Base-by-base conservation (phyloP, 805 yeast genomes). In the Yarrowia sp. region DNA sequence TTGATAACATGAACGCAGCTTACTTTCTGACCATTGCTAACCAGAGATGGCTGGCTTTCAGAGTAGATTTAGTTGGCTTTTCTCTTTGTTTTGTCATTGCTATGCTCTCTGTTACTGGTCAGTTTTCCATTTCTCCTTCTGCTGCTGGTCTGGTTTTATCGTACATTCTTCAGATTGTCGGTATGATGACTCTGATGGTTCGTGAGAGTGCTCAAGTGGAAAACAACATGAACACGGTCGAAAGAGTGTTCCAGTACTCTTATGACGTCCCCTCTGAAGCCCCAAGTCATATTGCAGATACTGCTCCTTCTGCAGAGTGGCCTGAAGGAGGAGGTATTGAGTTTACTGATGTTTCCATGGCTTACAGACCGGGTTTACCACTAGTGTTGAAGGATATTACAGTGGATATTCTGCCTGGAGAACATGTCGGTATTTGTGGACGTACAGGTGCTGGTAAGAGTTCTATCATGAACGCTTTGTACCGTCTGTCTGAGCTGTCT, bases 361-460 rank as follows among this genome's bases (percentile, higher is more conserved):
- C 96, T 70, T 93, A 93, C 76, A 90, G 96, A 14, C 91, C 95
- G n/a, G 85, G 85, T 39, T 78, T 92, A 67, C 98, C 98, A 13
- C 79, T 84, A 70, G 98, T 93, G 42, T 90, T 95, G 71, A 90
- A 91, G 73, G 55, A 78, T 79, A 51, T 70, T 65, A 6, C 76
- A 55, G 92, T 93, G 76, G 81, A 84, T 42, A 93, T 93, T 42
- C 84, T 84, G 44, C 86, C 96, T 18, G 85, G 84, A 66, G 81
- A 84, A 69, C 93, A 93, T 74, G 86, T 93, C 69, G 99, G 98
- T 72, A 88, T 93, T 74, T 98, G 93, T 66, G 99, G 99, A 31
- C 86, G 98, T 76, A 93, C 99, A 0, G 99, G 99, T 75, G 98
- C 98, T 17, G 99, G 99, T 71, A 93, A 93, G 75, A 91, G 97